These are phyloP conservation scores for Sonneratia alba DNA, from an alignment of 345 rosid genomes.

Conservation along the genomic window DNA sequence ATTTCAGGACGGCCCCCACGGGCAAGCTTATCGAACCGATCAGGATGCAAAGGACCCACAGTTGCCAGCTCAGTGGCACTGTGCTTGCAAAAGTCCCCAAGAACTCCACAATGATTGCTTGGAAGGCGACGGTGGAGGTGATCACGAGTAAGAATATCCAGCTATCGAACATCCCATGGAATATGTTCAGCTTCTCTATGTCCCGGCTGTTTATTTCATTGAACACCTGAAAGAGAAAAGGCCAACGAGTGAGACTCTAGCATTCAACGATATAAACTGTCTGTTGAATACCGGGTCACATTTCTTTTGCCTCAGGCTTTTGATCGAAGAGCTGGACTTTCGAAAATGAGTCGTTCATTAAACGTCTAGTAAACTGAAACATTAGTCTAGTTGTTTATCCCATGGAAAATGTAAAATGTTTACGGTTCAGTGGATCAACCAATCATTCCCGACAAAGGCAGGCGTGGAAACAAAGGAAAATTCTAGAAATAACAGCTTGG, in stretches of 20 bases:
- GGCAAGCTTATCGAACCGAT: constrained; percentile 68
- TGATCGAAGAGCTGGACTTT: too few relatives aligned
- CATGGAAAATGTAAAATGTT: neutral
- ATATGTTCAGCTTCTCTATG: constrained; percentile 59
- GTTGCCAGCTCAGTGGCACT: constrained; percentile 75
- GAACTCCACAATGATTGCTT: constrained; percentile 65
- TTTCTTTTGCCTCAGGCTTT: too few relatives aligned
- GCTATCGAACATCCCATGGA: constrained; percentile 50
- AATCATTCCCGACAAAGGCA: too few relatives aligned
- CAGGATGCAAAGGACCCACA: constrained; percentile 63
- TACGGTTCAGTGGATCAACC: too few relatives aligned
- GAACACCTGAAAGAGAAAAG: constrained; percentile 37
- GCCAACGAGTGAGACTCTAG: neutral
- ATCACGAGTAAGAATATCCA: constrained; percentile 57
- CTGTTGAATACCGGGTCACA: too few relatives aligned
- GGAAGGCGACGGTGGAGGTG: constrained; percentile 52
- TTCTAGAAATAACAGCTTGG: neutral
- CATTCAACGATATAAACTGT: too few relatives aligned
- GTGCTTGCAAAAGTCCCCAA: constrained; percentile 67
- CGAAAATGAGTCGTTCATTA: neutral
- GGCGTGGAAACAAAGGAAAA: too few relatives aligned
- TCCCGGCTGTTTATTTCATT: constrained; percentile 71
- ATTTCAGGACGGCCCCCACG: constrained; percentile 61
- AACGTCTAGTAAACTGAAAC: neutral
- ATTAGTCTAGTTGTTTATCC: too few relatives aligned